Base-by-base conservation (phyloP, 345 rosid species). In the Eucalyptus cloeziana region DNA sequence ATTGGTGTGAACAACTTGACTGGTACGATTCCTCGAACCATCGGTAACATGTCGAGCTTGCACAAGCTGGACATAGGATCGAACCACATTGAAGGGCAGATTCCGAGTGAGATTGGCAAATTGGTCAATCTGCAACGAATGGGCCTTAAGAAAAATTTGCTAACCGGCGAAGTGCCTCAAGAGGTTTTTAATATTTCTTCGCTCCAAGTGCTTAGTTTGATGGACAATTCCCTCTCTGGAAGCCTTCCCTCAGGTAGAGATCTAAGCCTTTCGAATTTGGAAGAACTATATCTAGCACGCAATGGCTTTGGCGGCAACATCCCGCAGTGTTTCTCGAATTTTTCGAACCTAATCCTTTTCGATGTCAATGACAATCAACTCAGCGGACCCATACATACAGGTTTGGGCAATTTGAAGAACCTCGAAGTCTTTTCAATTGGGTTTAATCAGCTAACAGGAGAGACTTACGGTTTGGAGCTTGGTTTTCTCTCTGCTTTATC, bases 11-110 rank as follows among this genome's bases (percentile, higher is more conserved):
- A 85, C 87, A 85, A 85, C 31, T 51, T 85, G 40, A 85, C 16
- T 5, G 25, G 58, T 1, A 85, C 2, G 25, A 85, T 85, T 85
- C 7, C 87, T 49, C 40, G 4, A 43, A 49, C 51, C 37, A 49
- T 85, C 3, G 7, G 87, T 15, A 85, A 85, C 87, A 49, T 49
- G 58, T 49, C 25, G 12, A 85, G 54, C 25, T 49, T 85, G 87
- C 87, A 49, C 1, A 0, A 0, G 1, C 3, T 83, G 3, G 0
- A 1, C 13, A 5, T 49, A 6, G 19, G 0, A 47, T 2, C 0
- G 21, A 85, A 30, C 56, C 0, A 3, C 56, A 30, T 85, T 9
- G 7, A 19, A 47, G 86, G 87, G 17, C 13, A 85, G 37, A 85
- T 49, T 51, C 58, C 40, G 1, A 9, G 21, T 5, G 86, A 85